Conservation (phyloP, 1,284 basidiomycete genomes). For the Pterulicium gracile region DNA sequence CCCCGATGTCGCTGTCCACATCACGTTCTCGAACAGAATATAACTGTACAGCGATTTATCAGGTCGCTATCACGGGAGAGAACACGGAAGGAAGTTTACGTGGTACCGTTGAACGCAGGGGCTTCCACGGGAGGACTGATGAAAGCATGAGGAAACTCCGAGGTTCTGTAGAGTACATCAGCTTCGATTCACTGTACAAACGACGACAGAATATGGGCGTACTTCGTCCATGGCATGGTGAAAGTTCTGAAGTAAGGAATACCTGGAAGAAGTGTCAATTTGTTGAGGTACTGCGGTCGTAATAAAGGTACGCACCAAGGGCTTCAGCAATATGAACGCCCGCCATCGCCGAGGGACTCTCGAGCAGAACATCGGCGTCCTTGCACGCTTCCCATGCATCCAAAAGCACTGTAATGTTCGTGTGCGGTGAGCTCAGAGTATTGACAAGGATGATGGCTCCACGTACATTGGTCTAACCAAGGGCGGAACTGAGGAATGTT, state of each 20-base stretch:
- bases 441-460: not conserved
- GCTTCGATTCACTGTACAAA: conserved; percentile 3
- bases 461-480: conserved; percentile 66
- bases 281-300: not conserved
- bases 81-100: conserved; percentile 23
- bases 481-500: conserved; percentile 39
- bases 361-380: conserved; percentile 65
- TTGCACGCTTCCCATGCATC: conserved; percentile 66
- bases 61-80: not conserved
- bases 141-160: conserved; percentile 56
- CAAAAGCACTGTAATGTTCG: conserved; percentile 35
- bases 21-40: conserved; percentile 63
- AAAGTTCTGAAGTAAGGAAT: conserved; percentile 64
- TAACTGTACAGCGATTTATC: conserved; percentile 25
- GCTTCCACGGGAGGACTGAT: conserved; percentile 42
- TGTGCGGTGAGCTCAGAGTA: not conserved
- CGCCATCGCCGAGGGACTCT: conserved; percentile 69
- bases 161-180: conserved; percentile 31
- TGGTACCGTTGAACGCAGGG: conserved; percentile 40
- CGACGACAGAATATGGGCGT: conserved; percentile 7
- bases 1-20: conserved; percentile 63
- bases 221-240: conserved; percentile 65
- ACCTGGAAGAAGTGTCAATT: conserved; percentile 16
- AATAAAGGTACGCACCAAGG: conserved; percentile 33
- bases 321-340: conserved; percentile 78